Evolutionary conservation across 2,329 filamentous ascomycete species (phyloP), one percentile per base, ranked within the genome.

Genomic region (Ampelomyces quisqualis): DNA sequence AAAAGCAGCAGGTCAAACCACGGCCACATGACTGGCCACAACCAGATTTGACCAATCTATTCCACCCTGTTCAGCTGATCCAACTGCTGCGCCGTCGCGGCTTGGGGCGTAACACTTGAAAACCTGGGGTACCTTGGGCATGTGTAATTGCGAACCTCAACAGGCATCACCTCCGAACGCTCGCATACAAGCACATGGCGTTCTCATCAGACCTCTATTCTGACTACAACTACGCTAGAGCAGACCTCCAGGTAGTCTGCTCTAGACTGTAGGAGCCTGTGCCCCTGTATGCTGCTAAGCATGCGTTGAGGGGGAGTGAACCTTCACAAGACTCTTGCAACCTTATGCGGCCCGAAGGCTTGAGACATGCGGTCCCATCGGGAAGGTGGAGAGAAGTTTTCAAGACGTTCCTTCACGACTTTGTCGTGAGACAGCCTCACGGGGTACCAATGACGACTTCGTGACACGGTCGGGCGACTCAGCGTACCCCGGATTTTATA

Each of bases 371-470:
- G 21, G 11, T 37, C 34, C 19, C 24, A 47, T 45, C 23, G 28
- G 51, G 51, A 45, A 54, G 51, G 51, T 52, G 36, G 27, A 31
- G 26, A 29, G 5, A 43, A 15, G 20, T 17, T 11, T 39, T 14
- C 29, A 32, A 21, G 35, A 22, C 23, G 31, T 27, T 31, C 23
- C 13, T 40, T 39, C 20, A 32, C 33, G 29, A 34, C 38, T 28
- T 24, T 40, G 51, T 50, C 51, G 52, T 43, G 54, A 50, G 55
- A 44, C 32, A 20, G 42, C 36, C 48, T 57, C 58, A 60, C 57
- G 47, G 49, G 59, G 13, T 23, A 17, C 15, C 53, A 52, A 49
- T 20, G 20, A 19, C 36, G 20, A 21, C 28, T 40, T 36, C 38
- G 47, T 51, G 47, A 53, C 45, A 39, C 41, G 31, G 37, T 38